Conservation (phyloP, 164 flowering plant genomes). For the Houttuynia cordata region DNA sequence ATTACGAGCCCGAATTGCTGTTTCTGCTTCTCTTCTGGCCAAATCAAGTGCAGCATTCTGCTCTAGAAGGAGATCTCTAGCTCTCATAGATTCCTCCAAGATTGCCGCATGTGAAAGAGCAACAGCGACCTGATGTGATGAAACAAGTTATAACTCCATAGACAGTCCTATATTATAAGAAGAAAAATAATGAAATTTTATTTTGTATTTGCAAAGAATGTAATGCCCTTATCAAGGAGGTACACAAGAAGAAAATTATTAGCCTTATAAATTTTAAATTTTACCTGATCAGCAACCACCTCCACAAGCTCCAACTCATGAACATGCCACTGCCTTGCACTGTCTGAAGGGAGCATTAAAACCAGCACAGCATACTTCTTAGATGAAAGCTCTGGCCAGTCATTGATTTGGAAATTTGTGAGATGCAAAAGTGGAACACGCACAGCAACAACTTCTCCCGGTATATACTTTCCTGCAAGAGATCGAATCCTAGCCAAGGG, state of each 20-base stretch:
- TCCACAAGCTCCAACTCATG: conserved; percentile 80
- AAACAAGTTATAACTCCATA: not conserved
- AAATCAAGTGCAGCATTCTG: conserved; percentile 64
- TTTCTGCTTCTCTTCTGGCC: conserved; percentile 69
- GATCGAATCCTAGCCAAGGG: conserved; percentile 45
- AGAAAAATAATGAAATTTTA: too few species aligned
- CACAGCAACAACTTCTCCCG: conserved; percentile 65
- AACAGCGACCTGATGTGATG: conserved; percentile 48
- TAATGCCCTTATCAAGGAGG: too few species aligned
- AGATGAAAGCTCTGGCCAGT: conserved; percentile 51
- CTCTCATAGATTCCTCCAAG: conserved; percentile 71
- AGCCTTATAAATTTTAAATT: not conserved
- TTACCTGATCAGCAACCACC: conserved; percentile 78
- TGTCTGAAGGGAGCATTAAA: conserved; percentile 46
- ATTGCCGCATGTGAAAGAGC: conserved; percentile 84
- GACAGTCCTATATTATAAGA: too few species aligned
- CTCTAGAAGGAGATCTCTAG: conserved; percentile 60
- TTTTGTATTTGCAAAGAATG: too few species aligned
- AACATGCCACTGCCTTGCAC: conserved; percentile 53
- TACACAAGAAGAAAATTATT: not conserved
- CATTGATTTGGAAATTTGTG: conserved; percentile 49
- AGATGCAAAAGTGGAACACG: conserved; percentile 62
- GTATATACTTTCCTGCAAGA: conserved; percentile 32
- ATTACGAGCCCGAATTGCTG: conserved; percentile 62
- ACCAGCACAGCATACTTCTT: conserved; percentile 64